Base-by-base conservation (phyloP, 2,329 filamentous ascomycete genomes). In the Aspergillus sp. region DNA sequence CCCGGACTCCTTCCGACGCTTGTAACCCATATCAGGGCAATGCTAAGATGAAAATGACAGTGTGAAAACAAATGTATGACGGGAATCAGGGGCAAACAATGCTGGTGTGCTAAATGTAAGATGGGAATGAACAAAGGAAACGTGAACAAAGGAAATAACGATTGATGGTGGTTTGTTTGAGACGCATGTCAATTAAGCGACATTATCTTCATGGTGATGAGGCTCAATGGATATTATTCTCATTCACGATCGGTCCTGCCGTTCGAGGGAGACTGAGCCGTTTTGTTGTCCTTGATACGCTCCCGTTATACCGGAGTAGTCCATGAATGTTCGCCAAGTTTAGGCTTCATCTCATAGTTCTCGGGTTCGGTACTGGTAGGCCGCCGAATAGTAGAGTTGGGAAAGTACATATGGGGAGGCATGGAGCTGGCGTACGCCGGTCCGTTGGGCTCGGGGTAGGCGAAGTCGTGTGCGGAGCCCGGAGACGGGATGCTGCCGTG, bases 291-390 rank as follows among this genome's bases (percentile, higher is more conserved):
- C 12, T 42, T n/a, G 14, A n/a, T 11, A 42, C 36, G 22, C 42
- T 14, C n/a, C 22, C 50, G 32, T 53, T 68, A 73, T 24, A 77
- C 74, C 10, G 75, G 60, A 24, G 75, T 75, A 14, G 74, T 71
- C 75, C 75, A 77, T 50, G 70, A 64, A 53, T 71, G 70, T 52
- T 75, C 71, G 31, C 69, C 69, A 58, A 76, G 59, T 57, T 71
- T 73, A 26, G 85, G 80, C 74, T 87, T 89, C 63, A 85, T 79
- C 49, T 88, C 86, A 66, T 88, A 90, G 57, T 84, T 81, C 56
- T 86, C 82, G 6, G 89, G 87, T 72, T 95, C 90, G 3, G 90
- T 86, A 81, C 90, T 92, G 66, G 90, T 88, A 4, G 89, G 88
- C 60, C 90, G 84, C 58, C 90, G 86, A 66, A 91, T 87, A 59